A percentile compares a stretch with the other conserved stretches of the same genome.
Conservation (phyloP, 2,329 filamentous ascomycete species). For the Penicillium paneum region DNA sequence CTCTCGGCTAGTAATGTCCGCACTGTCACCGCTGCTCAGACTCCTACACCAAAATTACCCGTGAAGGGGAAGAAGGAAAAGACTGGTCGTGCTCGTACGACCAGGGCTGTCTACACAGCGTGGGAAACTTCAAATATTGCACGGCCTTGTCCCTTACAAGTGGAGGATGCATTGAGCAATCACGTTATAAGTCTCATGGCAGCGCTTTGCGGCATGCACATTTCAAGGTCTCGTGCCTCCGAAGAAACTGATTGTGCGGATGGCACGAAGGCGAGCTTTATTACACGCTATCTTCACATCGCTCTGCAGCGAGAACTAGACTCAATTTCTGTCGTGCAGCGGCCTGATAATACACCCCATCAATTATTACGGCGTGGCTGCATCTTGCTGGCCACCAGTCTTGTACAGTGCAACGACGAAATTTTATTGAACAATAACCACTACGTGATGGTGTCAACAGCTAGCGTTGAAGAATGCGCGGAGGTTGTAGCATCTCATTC, state of each 20-base stretch:
- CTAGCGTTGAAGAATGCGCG: constrained; percentile 32
- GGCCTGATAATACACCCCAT: constrained; percentile 16
- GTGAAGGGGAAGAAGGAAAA: background rate
- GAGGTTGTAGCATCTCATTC: constrained; percentile 27
- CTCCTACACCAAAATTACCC: background rate
- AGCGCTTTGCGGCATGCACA: constrained; percentile 38
- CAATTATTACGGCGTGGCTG: constrained; percentile 34
- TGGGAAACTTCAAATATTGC: constrained; percentile 2
- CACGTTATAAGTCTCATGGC: constrained; percentile 35
- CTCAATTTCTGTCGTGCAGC: background rate
- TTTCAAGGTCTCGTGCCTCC: constrained; percentile 29
- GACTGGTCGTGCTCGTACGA: constrained; percentile 9
- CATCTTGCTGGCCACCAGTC: constrained; percentile 30
- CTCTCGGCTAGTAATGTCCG: constrained; percentile 28
- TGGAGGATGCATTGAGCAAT: constrained; percentile 39
- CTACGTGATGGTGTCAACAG: constrained; percentile 14
- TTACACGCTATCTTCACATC: constrained; percentile 25
- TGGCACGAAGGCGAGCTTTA: constrained; percentile 26
- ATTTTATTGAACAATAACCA: constrained; percentile 7
- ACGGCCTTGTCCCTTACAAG: constrained; percentile 30
- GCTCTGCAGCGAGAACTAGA: constrained; percentile 26
- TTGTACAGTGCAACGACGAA: constrained; percentile 29
- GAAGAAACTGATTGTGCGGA: constrained; percentile 10
- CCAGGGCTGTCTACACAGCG: constrained; percentile 18
- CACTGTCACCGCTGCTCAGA: background rate